phyloP scores from a whole-genome alignment of 345 rosid genomes.

The Conringia planisiliqua region DNA sequence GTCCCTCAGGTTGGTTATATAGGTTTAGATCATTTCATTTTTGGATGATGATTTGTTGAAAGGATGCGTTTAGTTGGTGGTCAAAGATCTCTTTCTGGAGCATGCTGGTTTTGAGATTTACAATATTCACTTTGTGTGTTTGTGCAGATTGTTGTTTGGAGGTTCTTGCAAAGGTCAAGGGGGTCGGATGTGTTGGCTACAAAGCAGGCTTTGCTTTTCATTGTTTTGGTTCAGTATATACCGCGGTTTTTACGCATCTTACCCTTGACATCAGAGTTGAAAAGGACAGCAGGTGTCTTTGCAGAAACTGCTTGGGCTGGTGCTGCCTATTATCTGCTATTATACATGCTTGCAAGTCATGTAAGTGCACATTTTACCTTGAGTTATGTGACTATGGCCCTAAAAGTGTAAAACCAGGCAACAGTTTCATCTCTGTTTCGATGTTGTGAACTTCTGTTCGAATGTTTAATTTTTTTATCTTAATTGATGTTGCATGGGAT shows the following conservation, averaged over 20 bases:
- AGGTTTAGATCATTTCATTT: slow-evolving; percentile 3
- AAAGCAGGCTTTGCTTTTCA: slow-evolving; percentile 66
- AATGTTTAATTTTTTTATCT: neutral
- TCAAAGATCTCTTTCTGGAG: neutral
- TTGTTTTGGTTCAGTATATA: slow-evolving; percentile 67
- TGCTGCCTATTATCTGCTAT: slow-evolving; percentile 79
- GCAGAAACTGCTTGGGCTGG: slow-evolving; percentile 98
- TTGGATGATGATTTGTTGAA: neutral
- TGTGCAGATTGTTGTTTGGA: slow-evolving; percentile 88
- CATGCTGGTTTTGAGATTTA: slow-evolving; percentile 1
- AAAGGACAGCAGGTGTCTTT: slow-evolving; percentile 89
- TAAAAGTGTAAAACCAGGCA: neutral
- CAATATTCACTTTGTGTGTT: neutral
- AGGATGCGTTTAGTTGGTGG: neutral
- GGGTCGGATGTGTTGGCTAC: slow-evolving; percentile 78
- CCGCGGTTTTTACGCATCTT: slow-evolving; percentile 66
- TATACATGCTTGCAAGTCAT: slow-evolving; percentile 96
- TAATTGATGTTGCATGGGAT: neutral
- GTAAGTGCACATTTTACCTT: slow-evolving; percentile 42
- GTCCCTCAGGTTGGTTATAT: slow-evolving; percentile 70
- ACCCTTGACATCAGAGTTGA: slow-evolving; percentile 78
- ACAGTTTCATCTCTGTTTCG: neutral
- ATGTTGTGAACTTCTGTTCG: neutral
- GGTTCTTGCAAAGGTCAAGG: slow-evolving; percentile 62
- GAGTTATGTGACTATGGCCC: neutral